Evolutionary conservation across 2,329 filamentous ascomycete genomes (phyloP).

Genomic region (Colletotrichum aenigma): DNA sequence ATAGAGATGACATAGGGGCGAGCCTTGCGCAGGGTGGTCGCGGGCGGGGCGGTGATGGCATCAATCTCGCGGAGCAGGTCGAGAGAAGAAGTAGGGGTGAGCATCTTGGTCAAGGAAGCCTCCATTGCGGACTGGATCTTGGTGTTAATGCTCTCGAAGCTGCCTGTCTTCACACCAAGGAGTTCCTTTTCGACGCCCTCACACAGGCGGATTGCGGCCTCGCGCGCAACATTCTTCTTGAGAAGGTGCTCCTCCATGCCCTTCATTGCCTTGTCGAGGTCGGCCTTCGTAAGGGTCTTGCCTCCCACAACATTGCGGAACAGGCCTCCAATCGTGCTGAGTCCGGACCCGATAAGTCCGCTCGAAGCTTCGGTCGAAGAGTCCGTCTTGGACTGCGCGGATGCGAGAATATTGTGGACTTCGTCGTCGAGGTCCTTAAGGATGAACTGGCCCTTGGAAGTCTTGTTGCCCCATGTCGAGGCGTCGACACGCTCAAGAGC

Average conservation of each 20-base stretch:
- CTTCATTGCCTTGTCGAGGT: constrained; percentile 90
- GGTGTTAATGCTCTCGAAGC: constrained; percentile 86
- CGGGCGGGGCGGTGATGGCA: constrained; percentile 70
- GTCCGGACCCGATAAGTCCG: constrained; percentile 77
- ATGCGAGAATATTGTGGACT: constrained; percentile 85
- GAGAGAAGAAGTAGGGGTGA: constrained; percentile 92
- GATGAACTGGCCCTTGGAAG: constrained; percentile 88
- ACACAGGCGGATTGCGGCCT: constrained; percentile 90
- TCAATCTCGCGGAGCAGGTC: constrained; percentile 95
- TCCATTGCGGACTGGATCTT: constrained; percentile 89
- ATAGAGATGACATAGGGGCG: constrained; percentile 98
- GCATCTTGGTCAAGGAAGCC: constrained; percentile 89
- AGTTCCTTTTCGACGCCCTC: constrained; percentile 91
- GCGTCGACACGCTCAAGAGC: constrained; percentile 77
- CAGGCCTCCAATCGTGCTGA: constrained; percentile 83
- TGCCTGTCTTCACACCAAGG: constrained; percentile 87
- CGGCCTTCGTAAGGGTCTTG: constrained; percentile 86
- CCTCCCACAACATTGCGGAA: constrained; percentile 96
- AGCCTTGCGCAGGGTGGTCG: constrained; percentile 63
- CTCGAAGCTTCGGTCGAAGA: constrained; percentile 48
- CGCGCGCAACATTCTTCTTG: constrained; percentile 94
- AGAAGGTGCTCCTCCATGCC: constrained; percentile 95
- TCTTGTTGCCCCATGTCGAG: constrained; percentile 83
- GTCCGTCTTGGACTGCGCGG: constrained; percentile 68
- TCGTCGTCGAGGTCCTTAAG: constrained; percentile 93